Evolutionary conservation across 805 yeast genomes (phyloP).

Genomic region (Saccharomycopsis microspora): DNA sequence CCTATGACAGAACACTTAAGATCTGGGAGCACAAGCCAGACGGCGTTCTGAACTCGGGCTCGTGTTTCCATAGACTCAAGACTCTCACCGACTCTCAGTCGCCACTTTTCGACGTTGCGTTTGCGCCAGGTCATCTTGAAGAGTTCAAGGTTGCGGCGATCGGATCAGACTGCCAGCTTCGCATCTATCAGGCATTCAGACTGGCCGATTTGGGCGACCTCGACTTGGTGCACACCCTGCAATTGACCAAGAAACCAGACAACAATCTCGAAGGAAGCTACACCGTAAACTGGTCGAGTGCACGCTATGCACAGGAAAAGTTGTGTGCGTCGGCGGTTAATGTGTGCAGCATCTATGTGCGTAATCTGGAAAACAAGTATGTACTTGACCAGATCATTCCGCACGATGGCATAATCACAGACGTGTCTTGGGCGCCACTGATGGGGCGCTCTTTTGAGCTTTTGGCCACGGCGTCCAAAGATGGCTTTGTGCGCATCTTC

Average conservation of each 20-base stretch:
- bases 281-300: slow-evolving; percentile 83
- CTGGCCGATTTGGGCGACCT: slow-evolving; percentile 81
- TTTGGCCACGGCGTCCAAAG: slow-evolving; percentile 93
- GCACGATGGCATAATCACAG: slow-evolving; percentile 76
- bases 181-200: slow-evolving; percentile 81
- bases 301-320: slow-evolving; percentile 71
- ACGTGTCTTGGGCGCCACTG: slow-evolving; percentile 93
- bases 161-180: slow-evolving; percentile 77
- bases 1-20: slow-evolving; percentile 81
- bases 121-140: slow-evolving; percentile 80
- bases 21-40: slow-evolving; percentile 86
- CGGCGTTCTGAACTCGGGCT: slow-evolving; percentile 65
- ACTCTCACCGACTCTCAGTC: slow-evolving; percentile 81
- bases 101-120: slow-evolving; percentile 79
- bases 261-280: slow-evolving; percentile 67
- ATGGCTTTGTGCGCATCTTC: slow-evolving; percentile 82
- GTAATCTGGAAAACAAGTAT: slow-evolving; percentile 11
- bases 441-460: slow-evolving; percentile 85
- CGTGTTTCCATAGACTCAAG: slow-evolving; percentile 69
- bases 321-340: slow-evolving; percentile 78
- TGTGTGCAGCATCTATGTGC: slow-evolving; percentile 66
- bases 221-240: slow-evolving; percentile 57
- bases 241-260: background rate
- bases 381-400: slow-evolving; percentile 25
- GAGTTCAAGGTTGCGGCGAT: slow-evolving; percentile 68